A percentile compares a stretch with the other conserved stretches of the same genome.
phyloP scores from a whole-genome alignment of 129 eudicot species.

The Heracleum sosnowskyi region DNA sequence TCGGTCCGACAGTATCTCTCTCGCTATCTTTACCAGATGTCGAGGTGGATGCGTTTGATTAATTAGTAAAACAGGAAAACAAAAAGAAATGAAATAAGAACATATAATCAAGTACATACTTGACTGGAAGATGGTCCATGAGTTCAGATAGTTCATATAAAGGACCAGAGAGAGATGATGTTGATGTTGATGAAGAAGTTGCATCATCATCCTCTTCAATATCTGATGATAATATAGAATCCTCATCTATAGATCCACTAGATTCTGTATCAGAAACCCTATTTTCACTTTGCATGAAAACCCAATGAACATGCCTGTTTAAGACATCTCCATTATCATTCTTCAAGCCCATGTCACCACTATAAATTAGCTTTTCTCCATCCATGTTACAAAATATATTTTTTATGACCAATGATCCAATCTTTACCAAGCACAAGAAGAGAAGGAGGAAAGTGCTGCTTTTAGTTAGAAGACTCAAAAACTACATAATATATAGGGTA shows the following conservation, averaged over 20 bases:
- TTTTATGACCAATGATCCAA: slow-evolving; percentile 3
- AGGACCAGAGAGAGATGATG: slow-evolving; percentile 39
- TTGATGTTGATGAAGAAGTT: slow-evolving; percentile 35
- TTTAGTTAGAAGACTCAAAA: not conserved
- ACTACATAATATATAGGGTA: slow-evolving; percentile 18
- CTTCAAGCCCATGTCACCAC: slow-evolving; percentile 14
- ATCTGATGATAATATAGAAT: slow-evolving; percentile 15
- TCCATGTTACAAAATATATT: slow-evolving; percentile 10
- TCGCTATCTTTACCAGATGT: no score
- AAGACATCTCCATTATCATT: not conserved
- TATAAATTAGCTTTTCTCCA: slow-evolving; percentile 9
- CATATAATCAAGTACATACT: slow-evolving; percentile 20
- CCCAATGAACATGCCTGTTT: slow-evolving; percentile 17
- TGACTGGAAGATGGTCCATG: slow-evolving; percentile 68
- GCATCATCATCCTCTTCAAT: slow-evolving; percentile 29
- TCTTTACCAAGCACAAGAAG: not conserved
- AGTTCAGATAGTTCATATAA: slow-evolving; percentile 66
- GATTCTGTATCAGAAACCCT: slow-evolving; percentile 14
- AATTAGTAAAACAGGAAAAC: no score
- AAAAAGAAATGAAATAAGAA: not conserved
- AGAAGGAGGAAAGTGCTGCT: not conserved
- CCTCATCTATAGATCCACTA: not conserved
- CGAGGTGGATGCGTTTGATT: no score
- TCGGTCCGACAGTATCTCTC: no score
- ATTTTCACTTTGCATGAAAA: not conserved